Evolutionary conservation across 352 stramenopile genomes (phyloP).

Genomic region (Pythium diclinum): DNA sequence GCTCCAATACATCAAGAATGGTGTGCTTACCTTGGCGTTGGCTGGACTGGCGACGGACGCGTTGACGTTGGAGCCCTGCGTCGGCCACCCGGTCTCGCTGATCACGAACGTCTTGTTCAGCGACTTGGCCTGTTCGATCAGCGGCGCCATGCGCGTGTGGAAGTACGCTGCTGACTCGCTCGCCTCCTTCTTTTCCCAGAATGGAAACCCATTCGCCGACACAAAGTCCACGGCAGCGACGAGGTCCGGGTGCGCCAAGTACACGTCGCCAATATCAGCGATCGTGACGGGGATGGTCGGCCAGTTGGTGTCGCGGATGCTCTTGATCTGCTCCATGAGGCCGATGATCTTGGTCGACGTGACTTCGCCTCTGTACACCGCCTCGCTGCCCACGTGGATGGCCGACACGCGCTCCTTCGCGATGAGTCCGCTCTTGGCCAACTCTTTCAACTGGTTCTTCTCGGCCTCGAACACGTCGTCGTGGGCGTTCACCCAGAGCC

Average conservation of each 20-base stretch:
- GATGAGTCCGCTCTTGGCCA: slow-evolving; percentile 25
- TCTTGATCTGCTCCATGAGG: slow-evolving; percentile 45
- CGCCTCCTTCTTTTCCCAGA: slow-evolving; percentile 55
- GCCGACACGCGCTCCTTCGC: slow-evolving; percentile 23
- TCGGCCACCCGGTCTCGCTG: slow-evolving; percentile 69
- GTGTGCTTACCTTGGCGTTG: slow-evolving; percentile 38
- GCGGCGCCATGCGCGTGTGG: slow-evolving; percentile 32
- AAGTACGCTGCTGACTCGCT: slow-evolving; percentile 41
- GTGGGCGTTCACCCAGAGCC: slow-evolving; percentile 57
- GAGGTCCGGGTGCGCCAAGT: slow-evolving; percentile 47
- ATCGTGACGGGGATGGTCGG: slow-evolving; percentile 53
- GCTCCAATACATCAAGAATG: neutral
- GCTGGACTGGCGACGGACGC: slow-evolving; percentile 36
- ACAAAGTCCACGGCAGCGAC: slow-evolving; percentile 52
- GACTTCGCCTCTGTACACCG: slow-evolving; percentile 61
- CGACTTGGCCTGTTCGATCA: slow-evolving; percentile 31
- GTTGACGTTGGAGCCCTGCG: slow-evolving; percentile 32
- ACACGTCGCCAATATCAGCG: slow-evolving; percentile 63
- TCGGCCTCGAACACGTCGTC: slow-evolving; percentile 40
- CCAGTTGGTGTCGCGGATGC: slow-evolving; percentile 19
- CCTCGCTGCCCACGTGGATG: slow-evolving; percentile 70
- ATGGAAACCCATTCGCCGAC: slow-evolving; percentile 61
- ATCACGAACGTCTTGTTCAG: slow-evolving; percentile 53
- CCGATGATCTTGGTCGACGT: slow-evolving; percentile 39
- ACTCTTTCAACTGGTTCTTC: slow-evolving; percentile 31